phyloP scores from a whole-genome alignment of 208 protist species.

The Crithidia mellificae region DNA sequence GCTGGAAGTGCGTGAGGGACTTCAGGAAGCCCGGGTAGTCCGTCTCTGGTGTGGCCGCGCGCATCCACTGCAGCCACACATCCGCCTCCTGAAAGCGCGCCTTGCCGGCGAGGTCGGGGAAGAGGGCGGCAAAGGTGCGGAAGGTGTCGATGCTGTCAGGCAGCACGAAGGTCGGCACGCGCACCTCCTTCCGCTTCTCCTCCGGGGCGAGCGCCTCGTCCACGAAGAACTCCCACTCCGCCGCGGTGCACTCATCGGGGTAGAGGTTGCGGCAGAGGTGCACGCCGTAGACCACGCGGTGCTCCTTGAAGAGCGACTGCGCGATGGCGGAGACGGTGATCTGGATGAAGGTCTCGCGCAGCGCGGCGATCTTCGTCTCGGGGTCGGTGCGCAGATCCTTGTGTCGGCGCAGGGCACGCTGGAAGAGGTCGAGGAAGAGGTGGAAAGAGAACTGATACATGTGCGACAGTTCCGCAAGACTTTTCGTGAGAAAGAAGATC shows the following conservation, averaged over 20 bases:
- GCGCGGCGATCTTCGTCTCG: conserved; percentile 82
- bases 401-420: conserved; percentile 62
- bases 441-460: conserved; percentile 98
- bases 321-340: conserved; percentile 82
- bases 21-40: conserved; percentile 88
- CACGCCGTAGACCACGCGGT: conserved; percentile 95
- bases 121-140: conserved; percentile 74
- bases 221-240: conserved; percentile 96
- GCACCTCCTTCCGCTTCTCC: conserved; percentile 63
- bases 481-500: conserved; percentile 94
- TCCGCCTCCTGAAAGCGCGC: conserved; percentile 84
- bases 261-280: conserved; percentile 91
- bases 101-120: conserved; percentile 72
- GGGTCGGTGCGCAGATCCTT: conserved; percentile 74
- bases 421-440: conserved; percentile 90
- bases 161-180: conserved; percentile 88
- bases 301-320: conserved; percentile 94
- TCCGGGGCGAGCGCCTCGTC: conserved; percentile 39
- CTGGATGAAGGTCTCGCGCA: conserved; percentile 82
- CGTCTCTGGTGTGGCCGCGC: conserved; percentile 80
- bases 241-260: conserved; percentile 53
- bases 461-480: conserved; percentile 90
- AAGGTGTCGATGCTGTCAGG: conserved; percentile 82
- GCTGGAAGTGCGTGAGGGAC: conserved; percentile 91
- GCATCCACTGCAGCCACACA: conserved; percentile 93